A percentile compares a stretch with the other conserved stretches of the same genome.
These are phyloP conservation scores for Apiospora hydei DNA, from an alignment of 2,329 filamentous ascomycete species.

Conservation along the genomic window DNA sequence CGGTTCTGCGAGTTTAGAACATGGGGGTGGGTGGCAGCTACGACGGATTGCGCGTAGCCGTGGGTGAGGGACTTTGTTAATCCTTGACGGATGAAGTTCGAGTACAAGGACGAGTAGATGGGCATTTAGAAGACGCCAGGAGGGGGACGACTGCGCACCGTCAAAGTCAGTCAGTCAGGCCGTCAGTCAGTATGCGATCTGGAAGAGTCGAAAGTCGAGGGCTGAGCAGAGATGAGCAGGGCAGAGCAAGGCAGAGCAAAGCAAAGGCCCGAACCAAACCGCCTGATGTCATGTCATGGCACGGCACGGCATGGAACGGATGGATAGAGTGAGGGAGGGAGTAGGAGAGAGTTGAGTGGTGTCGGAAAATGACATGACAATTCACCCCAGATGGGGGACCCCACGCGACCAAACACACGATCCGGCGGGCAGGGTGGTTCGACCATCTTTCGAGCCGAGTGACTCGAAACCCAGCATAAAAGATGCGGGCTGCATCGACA, in stretches of 20 bases:
- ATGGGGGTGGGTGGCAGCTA: constrained; percentile 87
- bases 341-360: background rate
- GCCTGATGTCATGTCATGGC: background rate
- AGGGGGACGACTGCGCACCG: constrained; percentile 58
- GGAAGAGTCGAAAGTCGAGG: background rate
- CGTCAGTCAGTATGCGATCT: background rate
- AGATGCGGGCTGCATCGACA: background rate
- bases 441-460: constrained; percentile 8
- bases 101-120: constrained; percentile 73
- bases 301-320: background rate
- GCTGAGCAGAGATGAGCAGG: background rate
- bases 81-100: constrained; percentile 94
- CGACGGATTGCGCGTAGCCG: constrained; percentile 97
- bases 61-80: constrained; percentile 96
- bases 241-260: background rate
- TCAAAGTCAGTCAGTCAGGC: background rate
- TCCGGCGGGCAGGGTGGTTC: constrained; percentile 11
- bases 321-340: too few species aligned
- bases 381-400: constrained; percentile 11
- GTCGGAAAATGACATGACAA: constrained; percentile 4
- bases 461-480: constrained; percentile 23
- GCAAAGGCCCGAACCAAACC: background rate
- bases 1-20: constrained; percentile 77
- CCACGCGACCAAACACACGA: constrained; percentile 18
- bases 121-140: constrained; percentile 88